Evolutionary conservation across 306 rosid genomes (phyloP), one percentile per base, ranked within the genome.

Genomic region (Casuarina cunninghamiana): DNA sequence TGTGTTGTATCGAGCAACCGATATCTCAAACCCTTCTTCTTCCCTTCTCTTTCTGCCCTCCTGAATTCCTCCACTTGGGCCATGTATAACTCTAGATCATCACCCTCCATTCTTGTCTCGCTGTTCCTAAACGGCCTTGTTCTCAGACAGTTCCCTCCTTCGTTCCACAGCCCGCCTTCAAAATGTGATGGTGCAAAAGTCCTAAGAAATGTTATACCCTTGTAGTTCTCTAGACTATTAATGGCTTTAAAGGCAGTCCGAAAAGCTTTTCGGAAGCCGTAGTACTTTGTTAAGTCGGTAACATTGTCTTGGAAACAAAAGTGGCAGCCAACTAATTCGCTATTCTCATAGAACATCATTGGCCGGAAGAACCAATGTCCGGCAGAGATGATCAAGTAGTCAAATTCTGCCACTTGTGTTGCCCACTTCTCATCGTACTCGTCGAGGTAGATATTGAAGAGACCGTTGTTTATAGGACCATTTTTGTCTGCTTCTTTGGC

Each of bases 311-410:
- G 19, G 50, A 79, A 89, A 81, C 99, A 96, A 35, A 81, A 84
- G 32, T 87, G 92, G 77, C 99, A 93, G 21, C 98, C 99, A 0
- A 87, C 78, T 54, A 88, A 54, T 37, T 83, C 72, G 71, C 84
- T 63, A 2, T 86, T 75, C 75, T 93, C 91, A 2, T 86, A 80
- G 86, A 76, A 93, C 2, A 87, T 80, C 84, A 87, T 69, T 5
- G 96, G 86, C 13, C 91, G 76, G 6, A 74, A 78, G 68, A 96
- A 91, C 99, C 99, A 96, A 55, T 96, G 99, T 13, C 97, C 99
- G 0, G 86, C 89, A 5, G 89, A 87, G 82, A 96, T 72, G 37
- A 96, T 79, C 26, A 93, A 37, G 81, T 88, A 89, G 79, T 90
- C 90, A 10, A 87, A 96, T 19, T 85, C 88, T 19, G 79, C 76